phyloP scores from a whole-genome alignment of 2,329 filamentous ascomycete genomes.

The Tetracladium maxilliforme region DNA sequence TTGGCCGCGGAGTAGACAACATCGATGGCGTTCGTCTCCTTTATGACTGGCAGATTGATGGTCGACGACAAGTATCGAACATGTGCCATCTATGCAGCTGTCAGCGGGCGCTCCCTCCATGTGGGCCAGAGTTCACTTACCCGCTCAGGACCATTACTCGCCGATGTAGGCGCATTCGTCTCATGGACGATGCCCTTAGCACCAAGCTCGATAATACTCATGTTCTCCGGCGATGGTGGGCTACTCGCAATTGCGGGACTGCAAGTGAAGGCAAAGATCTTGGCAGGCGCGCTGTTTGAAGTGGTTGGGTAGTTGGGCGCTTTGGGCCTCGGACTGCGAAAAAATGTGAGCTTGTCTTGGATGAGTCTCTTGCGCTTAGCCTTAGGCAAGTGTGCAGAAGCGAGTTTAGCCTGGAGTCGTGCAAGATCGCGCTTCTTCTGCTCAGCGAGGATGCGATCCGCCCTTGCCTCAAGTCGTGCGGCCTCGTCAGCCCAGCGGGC shows the following conservation, averaged over 20 bases:
- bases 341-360: too few species aligned
- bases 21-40: slow-evolving; percentile 61
- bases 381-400: slow-evolving; percentile 9
- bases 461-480: slow-evolving; percentile 9
- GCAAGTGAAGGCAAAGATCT: too few species aligned
- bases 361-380: slow-evolving; percentile 6
- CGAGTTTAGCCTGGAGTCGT: slow-evolving; percentile 13
- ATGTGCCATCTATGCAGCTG: slow-evolving; percentile 44
- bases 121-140: slow-evolving; percentile 30
- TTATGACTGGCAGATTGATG: slow-evolving; percentile 56
- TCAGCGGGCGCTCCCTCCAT: slow-evolving; percentile 11
- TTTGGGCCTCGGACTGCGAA: too few species aligned
- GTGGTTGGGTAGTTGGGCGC: too few species aligned
- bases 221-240: too few species aligned
- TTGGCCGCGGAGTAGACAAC: slow-evolving; percentile 54
- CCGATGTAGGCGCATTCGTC: slow-evolving; percentile 65
- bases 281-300: too few species aligned
- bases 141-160: slow-evolving; percentile 66
- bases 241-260: too few species aligned
- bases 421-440: slow-evolving; percentile 17
- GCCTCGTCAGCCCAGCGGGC: too few species aligned
- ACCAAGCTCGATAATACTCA: too few species aligned
- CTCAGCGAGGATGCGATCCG: slow-evolving; percentile 10
- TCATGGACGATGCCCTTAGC: too few species aligned
- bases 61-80: slow-evolving; percentile 58